Percentiles rank a stretch among this genome's conserved stretches.
Evolutionary conservation across 768 basidiomycete genomes (phyloP).

Genomic region (Boletus rubroflammeus): DNA sequence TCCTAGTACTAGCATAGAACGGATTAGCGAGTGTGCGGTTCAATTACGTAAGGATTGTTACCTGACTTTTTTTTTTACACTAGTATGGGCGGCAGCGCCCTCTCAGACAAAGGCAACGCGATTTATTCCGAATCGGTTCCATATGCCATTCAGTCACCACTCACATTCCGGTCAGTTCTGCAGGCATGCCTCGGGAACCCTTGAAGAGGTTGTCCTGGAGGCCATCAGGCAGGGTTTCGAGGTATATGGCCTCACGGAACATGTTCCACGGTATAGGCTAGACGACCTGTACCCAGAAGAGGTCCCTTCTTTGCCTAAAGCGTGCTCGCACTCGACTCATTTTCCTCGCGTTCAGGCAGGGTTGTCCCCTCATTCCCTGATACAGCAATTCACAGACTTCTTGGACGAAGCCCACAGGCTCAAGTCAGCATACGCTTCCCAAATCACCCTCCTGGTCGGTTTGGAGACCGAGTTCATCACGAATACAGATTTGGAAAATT

Average conservation of each 20-base stretch:
- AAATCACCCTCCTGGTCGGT: conserved; percentile 79
- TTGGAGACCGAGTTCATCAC: conserved; percentile 93
- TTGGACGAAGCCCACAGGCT: conserved; percentile 77
- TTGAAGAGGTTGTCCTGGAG: conserved; percentile 78
- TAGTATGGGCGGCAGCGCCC: too few species aligned
- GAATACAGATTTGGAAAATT: conserved; percentile 52
- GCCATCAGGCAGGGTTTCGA: conserved; percentile 78
- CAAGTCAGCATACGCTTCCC: conserved; percentile 53
- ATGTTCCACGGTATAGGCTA: conserved; percentile 81
- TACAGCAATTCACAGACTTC: conserved; percentile 67
- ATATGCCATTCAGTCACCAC: conserved; percentile 75
- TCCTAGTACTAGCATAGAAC: too few species aligned
- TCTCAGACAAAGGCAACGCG: not conserved
- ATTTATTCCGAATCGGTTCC: not conserved
- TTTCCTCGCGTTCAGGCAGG: conserved; percentile 43
- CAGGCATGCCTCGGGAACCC: conserved; percentile 75
- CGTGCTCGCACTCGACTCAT: conserved; percentile 11
- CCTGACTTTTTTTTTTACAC: conserved; percentile 3
- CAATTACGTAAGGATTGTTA: conserved; percentile 18
- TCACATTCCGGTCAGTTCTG: conserved; percentile 95
- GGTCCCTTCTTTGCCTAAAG: conserved; percentile 42
- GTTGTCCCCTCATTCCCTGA: conserved; percentile 49
- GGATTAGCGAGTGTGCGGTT: too few species aligned
- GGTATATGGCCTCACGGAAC: conserved; percentile 87
- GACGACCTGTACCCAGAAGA: conserved; percentile 95